Percentiles rank a stretch among this genome's conserved stretches.
Evolutionary conservation across 192 early-diverging fungal species (phyloP).

Genomic region (Paraglomus occultum): DNA sequence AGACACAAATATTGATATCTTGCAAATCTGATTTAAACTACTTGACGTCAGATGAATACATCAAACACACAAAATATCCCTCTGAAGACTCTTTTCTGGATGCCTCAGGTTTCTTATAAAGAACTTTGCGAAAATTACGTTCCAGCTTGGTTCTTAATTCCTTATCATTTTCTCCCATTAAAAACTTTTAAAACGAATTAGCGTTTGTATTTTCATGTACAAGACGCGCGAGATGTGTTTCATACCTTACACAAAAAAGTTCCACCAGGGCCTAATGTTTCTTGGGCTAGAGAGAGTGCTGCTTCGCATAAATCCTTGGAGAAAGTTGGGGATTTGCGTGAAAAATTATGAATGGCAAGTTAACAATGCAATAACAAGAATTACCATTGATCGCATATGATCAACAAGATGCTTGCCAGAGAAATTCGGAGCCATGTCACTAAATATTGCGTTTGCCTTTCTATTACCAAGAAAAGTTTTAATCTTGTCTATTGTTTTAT

Average conservation of each 20-base stretch:
- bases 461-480: slow-evolving; percentile 32
- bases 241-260: slow-evolving; percentile 68
- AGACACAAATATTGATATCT: too few relatives aligned
- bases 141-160: slow-evolving; percentile 49
- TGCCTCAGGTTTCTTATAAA: slow-evolving; percentile 67
- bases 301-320: slow-evolving; percentile 62
- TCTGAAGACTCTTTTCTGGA: slow-evolving; percentile 69
- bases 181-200: slow-evolving; percentile 37
- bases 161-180: slow-evolving; percentile 58
- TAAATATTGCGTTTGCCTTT: slow-evolving; percentile 49
- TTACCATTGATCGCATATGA: slow-evolving; percentile 58
- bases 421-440: slow-evolving; percentile 84
- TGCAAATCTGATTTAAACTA: neutral
- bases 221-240: neutral
- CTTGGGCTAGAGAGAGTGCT: slow-evolving; percentile 60
- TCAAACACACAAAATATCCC: slow-evolving; percentile 65
- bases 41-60: slow-evolving; percentile 29
- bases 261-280: slow-evolving; percentile 53
- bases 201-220: too few relatives aligned
- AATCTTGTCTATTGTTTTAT: slow-evolving; percentile 39
- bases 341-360: neutral
- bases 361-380: neutral
- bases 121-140: slow-evolving; percentile 52
- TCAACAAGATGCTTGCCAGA: slow-evolving; percentile 69
- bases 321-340: neutral